Base-by-base conservation (phyloP, 2,329 filamentous ascomycete species). In the Atkinsonella hypoxylon region DNA sequence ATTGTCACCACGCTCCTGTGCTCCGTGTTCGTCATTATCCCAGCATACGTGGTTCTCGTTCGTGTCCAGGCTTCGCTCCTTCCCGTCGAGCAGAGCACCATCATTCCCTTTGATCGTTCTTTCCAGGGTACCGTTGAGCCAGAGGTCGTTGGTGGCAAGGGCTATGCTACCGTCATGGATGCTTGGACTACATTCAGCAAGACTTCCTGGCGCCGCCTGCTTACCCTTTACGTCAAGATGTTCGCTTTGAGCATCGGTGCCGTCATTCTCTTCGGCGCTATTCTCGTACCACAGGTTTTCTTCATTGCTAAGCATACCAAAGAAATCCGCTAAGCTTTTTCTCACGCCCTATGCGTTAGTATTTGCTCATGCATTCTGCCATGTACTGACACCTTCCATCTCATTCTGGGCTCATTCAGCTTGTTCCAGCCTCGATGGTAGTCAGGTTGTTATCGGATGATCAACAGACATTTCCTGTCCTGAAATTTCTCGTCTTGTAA, bases 61-160 rank as follows among this genome's bases (percentile, higher is more conserved):
- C 88, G 91, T 55, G 82, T 95, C 36, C 89, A 95, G 64, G 89
- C 90, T 7, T 91, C 87, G 46, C 81, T 95, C 58, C 80, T 97
- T 2, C 80, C 89, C 0, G 83, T 88, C 53, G 82, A 87, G 17
- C 78, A 89, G 57, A 85, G 94, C 69, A 82, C 87, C 26, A 86
- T 96, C 56, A 83, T 97, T 36, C 84, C 88, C 32, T 95, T 97
- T 61, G 91, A 97, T 73, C 86, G 89, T 56, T 84, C 83, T 31
- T 94, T 94, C 61, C 80, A 78, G 55, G 87, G 87, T 58, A 85
- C 82, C 63, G 79, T 91, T 30, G 79, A 84, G 56, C 82, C 87
- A n/a, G 78, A 79, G 53, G 76, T 89, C 47, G 72, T 89, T n/a
- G 83, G 81, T 53, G 87, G 85, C 50, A 78, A 75, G 55, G 86